Percentiles rank a stretch among this genome's conserved stretches.
Conservation (phyloP, 768 basidiomycete genomes). For the Collybia sordida region DNA sequence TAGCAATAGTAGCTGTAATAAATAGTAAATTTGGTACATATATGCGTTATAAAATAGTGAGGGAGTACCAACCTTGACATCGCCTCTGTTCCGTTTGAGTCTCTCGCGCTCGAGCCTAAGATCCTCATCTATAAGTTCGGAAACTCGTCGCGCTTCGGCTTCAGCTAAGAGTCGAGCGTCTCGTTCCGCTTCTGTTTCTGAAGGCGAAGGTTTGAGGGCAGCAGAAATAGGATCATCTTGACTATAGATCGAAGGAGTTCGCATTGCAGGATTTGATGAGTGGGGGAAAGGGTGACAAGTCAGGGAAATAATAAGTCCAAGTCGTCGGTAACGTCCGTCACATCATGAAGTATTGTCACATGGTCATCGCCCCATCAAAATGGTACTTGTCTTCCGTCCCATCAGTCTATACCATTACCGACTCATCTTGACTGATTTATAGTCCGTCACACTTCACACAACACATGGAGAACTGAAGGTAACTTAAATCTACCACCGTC, state of each 20-base stretch:
- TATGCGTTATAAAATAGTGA: conserved; percentile 28
- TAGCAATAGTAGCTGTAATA: conserved; percentile 60
- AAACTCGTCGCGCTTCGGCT: conserved; percentile 72
- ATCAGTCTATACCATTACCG: conserved; percentile 10
- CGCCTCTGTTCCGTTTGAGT: conserved; percentile 62
- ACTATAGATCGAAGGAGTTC: conserved; percentile 71
- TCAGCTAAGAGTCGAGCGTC: conserved; percentile 59
- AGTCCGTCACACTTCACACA: conserved; percentile 96
- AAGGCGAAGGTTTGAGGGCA: conserved; percentile 60
- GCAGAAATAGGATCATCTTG: conserved; percentile 75
- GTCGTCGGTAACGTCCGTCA: conserved; percentile 15
- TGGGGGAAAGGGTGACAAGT: conserved; percentile 3
- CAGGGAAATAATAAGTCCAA: conserved; percentile 7
- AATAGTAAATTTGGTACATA: conserved; percentile 24
- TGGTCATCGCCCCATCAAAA: conserved; percentile 7
- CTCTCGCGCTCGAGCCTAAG: conserved; percentile 68
- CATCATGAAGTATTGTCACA: conserved; percentile 19
- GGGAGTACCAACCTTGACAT: conserved; percentile 59
- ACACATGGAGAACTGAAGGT: conserved; percentile 96
- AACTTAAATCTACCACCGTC: conserved; percentile 3
- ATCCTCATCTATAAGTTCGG: conserved; percentile 82
- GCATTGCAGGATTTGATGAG: conserved; percentile 37
- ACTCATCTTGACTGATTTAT: conserved; percentile 10
- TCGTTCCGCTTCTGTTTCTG: conserved; percentile 69
- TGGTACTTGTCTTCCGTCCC: conserved; percentile 15